Base-by-base conservation (phyloP, 805 yeast genomes). In the Ogataea angusta region DNA sequence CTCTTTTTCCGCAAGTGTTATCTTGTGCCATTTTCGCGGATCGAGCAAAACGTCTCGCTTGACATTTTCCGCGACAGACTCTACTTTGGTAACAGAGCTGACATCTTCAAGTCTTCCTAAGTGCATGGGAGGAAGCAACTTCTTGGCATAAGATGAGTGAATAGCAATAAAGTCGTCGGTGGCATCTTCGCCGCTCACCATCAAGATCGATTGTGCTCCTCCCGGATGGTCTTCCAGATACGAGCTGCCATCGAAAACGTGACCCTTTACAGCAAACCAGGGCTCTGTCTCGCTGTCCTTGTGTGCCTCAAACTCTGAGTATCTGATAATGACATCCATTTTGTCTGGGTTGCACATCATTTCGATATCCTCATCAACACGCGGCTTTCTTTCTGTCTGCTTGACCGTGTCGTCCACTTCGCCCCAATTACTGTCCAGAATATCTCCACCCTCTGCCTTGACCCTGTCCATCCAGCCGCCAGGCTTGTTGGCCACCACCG, bases 391-490 rank as follows among this genome's bases (percentile, higher is more conserved):
- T 25, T 14, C 37, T 31, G 6, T 17, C 31, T 10, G n/a, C 31
- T 5, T 34, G n/a, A 18, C 8, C 10, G 4, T 56, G 21, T 34
- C 52, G 21, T 50, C 53, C 17, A 40, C 35, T 31, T 62, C 65
- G 19, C 66, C 67, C 65, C 65, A 62, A 10, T 51, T 58, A n/a
- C 45, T 30, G 23, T 53, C 56, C n/a, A 59, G 40, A 7, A 60
- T 34, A 36, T 61, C 56, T 30, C 66, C 66, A 18, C 64, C 64
- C 26, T 54, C 48, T 5, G 48, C 48, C 36, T 61, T 62, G 17
- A 63, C 63, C 28, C 64, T 49, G 28, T 62, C 67, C 67, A 63
- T 63, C 68, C 68, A 63, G 4, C 68, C 68, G 39, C 59, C 63
- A 5, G 53, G 34, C 14, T 45, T 52, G 23, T 46, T 54, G 2